These are phyloP conservation scores for Persicaria tinctoria DNA, from an alignment of 148 eudicot genomes.

Conservation along the genomic window DNA sequence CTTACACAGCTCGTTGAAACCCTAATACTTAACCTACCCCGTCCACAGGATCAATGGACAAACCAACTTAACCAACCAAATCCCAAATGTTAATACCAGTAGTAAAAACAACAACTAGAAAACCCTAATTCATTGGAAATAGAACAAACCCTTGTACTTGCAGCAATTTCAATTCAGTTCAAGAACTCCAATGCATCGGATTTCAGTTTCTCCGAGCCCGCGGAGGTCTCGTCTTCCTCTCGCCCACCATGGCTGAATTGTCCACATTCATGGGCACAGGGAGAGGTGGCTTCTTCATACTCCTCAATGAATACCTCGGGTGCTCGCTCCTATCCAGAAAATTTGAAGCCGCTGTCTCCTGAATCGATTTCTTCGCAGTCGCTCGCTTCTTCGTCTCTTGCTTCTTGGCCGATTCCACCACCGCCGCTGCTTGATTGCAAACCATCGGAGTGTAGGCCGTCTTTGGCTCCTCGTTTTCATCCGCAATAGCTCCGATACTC, in stretches of 20 bases:
- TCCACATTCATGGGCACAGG: slow-evolving; percentile 54
- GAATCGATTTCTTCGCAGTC: slow-evolving; percentile 29
- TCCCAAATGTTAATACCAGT: background rate
- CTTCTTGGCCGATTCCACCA: slow-evolving; percentile 45
- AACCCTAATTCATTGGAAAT: background rate
- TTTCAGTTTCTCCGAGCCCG: slow-evolving; percentile 28
- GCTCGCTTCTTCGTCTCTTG: slow-evolving; percentile 38
- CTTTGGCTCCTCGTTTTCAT: slow-evolving; percentile 23
- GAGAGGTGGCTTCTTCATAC: slow-evolving; percentile 73
- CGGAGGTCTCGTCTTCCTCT: slow-evolving; percentile 35
- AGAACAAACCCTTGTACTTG: background rate
- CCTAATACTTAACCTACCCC: background rate
- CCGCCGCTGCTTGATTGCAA: slow-evolving; percentile 34
- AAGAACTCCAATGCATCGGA: background rate
- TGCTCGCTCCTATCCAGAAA: slow-evolving; percentile 39
- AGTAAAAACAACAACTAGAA: background rate
- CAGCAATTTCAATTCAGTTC: background rate
- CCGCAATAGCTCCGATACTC: slow-evolving; percentile 25
- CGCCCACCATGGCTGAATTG: slow-evolving; percentile 21
- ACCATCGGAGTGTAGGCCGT: slow-evolving; percentile 27
- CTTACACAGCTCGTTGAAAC: background rate
- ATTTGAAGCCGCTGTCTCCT: slow-evolving; percentile 26
- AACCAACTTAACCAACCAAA: background rate
- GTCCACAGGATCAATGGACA: slow-evolving; percentile 10
- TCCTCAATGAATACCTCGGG: slow-evolving; percentile 66